Evolutionary conservation across 768 basidiomycete species (phyloP), one percentile per base, ranked within the genome.

Genomic region (Lactifluus subvellereus): DNA sequence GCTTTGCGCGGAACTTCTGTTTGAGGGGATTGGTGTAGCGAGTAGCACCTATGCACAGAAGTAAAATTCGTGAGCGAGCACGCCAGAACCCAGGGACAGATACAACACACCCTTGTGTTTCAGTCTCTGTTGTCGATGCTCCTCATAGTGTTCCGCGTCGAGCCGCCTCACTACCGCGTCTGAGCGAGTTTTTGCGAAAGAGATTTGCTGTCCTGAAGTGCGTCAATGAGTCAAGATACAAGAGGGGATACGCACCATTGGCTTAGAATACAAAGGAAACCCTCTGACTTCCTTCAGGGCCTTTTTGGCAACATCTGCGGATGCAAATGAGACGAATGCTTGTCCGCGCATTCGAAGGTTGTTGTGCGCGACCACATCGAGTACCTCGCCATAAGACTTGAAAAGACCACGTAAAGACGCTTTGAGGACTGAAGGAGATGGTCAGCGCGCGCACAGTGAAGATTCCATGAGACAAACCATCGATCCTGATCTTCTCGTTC

Each of bases 331-430:
- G 42, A 99, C 92, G 72, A 99, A 99, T 4, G 97, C 97, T 76
- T 99, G 97, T 16, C 97, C 97, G 43, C 97, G 83, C 97, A 99
- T 99, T 43, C 97, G 86, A 64, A 99, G 76, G 78, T 97, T 98
- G 57, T 80, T 77, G 74, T 99, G 97, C 10, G 95, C 94, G 20
- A 94, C 89, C n/a, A 99, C 93, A 71, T 96, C 93, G 32, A 98
- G 76, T 18, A 99, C 89, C 65, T 91, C 87, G 13, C 94, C 93
- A 70, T 98, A 99, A 14, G 87, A 82, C 74, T 93, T 93, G 82
- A 99, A 98, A 35, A 99, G 80, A 38, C 88, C 88, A 13, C 84
- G 82, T 51, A 99, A 77, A 4, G 94, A 92, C 57, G 91, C 79
- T 75, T 95, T 97, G 66, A 99, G 81, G 42, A 96, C 94, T 92